A percentile compares a stretch with the other conserved stretches of the same genome.
Evolutionary conservation across 2,329 filamentous ascomycete genomes (phyloP).

Genomic region (Alternaria dauci): DNA sequence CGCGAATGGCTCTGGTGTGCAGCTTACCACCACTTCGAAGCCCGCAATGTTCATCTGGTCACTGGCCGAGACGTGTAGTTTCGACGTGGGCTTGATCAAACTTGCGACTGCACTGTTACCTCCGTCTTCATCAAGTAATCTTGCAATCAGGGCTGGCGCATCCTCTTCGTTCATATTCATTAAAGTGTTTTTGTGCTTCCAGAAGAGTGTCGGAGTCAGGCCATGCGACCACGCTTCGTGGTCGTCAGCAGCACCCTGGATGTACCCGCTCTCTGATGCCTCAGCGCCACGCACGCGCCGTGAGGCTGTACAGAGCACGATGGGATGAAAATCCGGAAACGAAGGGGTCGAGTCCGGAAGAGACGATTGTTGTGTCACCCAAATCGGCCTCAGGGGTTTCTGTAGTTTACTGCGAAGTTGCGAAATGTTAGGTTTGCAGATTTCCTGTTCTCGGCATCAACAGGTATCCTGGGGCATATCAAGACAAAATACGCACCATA

Average conservation of each 20-base stretch:
- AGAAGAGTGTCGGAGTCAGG: slow-evolving; percentile 81
- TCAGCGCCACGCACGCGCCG: slow-evolving; percentile 74
- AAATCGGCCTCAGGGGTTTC: slow-evolving; percentile 79
- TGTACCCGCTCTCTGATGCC: slow-evolving; percentile 76
- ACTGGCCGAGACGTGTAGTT: slow-evolving; percentile 53
- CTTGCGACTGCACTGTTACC: slow-evolving; percentile 40
- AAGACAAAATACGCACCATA: slow-evolving; percentile 44
- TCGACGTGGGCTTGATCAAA: slow-evolving; percentile 53
- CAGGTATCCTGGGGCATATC: neutral
- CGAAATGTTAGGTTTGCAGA: slow-evolving; percentile 67
- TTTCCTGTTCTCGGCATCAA: slow-evolving; percentile 49
- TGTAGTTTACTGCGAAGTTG: slow-evolving; percentile 64
- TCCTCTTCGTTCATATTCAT: slow-evolving; percentile 72
- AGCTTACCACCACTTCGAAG: slow-evolving; percentile 55
- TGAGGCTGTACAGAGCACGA: slow-evolving; percentile 88
- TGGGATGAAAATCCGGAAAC: slow-evolving; percentile 69
- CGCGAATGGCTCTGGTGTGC: slow-evolving; percentile 53
- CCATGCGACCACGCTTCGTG: slow-evolving; percentile 91
- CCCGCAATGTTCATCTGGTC: slow-evolving; percentile 48
- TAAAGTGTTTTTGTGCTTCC: slow-evolving; percentile 70
- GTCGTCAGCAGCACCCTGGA: slow-evolving; percentile 95
- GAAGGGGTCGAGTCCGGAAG: slow-evolving; percentile 57
- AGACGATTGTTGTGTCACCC: slow-evolving; percentile 75
- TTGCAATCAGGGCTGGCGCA: slow-evolving; percentile 61
- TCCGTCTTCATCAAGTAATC: slow-evolving; percentile 46